phyloP scores from a whole-genome alignment of 495 filamentous ascomycete genomes.

The Trichodelitschia bisporula region DNA sequence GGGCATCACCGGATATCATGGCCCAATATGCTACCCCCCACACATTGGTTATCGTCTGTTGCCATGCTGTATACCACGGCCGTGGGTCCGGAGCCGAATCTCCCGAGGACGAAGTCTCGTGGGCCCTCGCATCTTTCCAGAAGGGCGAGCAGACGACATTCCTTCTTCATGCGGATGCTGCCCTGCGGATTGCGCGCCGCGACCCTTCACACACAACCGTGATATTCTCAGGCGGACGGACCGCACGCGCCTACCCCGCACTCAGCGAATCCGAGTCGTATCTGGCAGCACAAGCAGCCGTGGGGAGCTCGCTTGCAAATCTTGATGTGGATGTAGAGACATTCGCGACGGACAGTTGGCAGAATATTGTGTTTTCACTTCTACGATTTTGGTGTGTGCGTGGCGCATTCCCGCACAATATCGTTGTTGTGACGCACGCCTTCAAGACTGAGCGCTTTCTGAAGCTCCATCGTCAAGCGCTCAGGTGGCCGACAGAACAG shows the following conservation, averaged over 20 bases:
- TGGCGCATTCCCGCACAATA: slow-evolving; percentile 9
- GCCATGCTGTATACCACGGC: slow-evolving; percentile 17
- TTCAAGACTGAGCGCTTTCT: slow-evolving; percentile 16
- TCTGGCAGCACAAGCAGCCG: slow-evolving; percentile 5
- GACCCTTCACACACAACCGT: slow-evolving; percentile 6
- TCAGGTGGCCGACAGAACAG: slow-evolving; percentile 12
- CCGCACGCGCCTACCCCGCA: slow-evolving; percentile 3
- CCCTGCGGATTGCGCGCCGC: neutral
- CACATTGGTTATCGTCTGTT: slow-evolving; percentile 14
- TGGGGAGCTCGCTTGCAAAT: slow-evolving; percentile 1
- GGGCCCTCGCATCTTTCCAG: slow-evolving; percentile 16
- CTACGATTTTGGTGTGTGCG: slow-evolving; percentile 9
- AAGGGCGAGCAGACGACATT: slow-evolving; percentile 15
- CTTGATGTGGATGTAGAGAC: slow-evolving; percentile 11
- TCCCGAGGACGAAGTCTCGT: slow-evolving; percentile 9
- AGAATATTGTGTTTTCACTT: slow-evolving; percentile 19
- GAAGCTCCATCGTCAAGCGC: slow-evolving; percentile 13
- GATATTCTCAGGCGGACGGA: slow-evolving; percentile 15
- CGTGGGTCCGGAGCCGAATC: slow-evolving; percentile 3
- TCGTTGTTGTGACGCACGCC: slow-evolving; percentile 16
- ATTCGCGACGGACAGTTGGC: slow-evolving; percentile 16
- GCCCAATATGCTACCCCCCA: slow-evolving; percentile 1
- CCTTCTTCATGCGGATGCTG: slow-evolving; percentile 11
- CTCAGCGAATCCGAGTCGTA: slow-evolving; percentile 14
- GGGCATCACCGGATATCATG: slow-evolving; percentile 3